Conservation (phyloP, 805 yeast species). For the Saturnispora mendoncae region DNA sequence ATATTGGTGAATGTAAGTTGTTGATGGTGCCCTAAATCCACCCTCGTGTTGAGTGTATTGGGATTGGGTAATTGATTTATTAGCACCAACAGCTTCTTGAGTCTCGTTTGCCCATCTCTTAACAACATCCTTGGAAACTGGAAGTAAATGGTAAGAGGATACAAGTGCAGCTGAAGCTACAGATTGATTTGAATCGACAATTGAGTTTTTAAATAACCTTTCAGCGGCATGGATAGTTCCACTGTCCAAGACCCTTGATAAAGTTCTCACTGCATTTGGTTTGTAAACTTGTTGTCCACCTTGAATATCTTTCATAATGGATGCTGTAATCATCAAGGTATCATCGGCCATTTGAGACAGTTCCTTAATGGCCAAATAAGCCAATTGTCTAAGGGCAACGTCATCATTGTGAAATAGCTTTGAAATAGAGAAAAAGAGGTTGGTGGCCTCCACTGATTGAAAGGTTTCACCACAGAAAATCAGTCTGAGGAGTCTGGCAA, state of each 20-base stretch:
- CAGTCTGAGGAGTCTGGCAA: constrained; percentile 76
- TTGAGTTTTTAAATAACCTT: constrained; percentile 82
- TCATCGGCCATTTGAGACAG: constrained; percentile 78
- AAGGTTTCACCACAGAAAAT: constrained; percentile 81
- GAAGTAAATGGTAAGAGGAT: constrained; percentile 81
- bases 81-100: constrained; percentile 74
- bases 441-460: constrained; percentile 84
- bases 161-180: constrained; percentile 92
- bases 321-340: constrained; percentile 94
- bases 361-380: constrained; percentile 90
- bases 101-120: constrained; percentile 92
- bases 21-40: constrained; percentile 46
- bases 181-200: constrained; percentile 82
- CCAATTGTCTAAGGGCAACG: constrained; percentile 81
- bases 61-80: constrained; percentile 42
- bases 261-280: constrained; percentile 90
- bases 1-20: constrained; percentile 82
- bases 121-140: constrained; percentile 84
- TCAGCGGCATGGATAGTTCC: constrained; percentile 90
- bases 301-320: constrained; percentile 97
- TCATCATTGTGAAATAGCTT: constrained; percentile 91
- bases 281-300: constrained; percentile 76
- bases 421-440: constrained; percentile 86
- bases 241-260: constrained; percentile 82
- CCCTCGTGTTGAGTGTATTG: constrained; percentile 49